Evolutionary conservation across 768 basidiomycete genomes (phyloP).

Genomic region (Mycena olivaceomarginata): DNA sequence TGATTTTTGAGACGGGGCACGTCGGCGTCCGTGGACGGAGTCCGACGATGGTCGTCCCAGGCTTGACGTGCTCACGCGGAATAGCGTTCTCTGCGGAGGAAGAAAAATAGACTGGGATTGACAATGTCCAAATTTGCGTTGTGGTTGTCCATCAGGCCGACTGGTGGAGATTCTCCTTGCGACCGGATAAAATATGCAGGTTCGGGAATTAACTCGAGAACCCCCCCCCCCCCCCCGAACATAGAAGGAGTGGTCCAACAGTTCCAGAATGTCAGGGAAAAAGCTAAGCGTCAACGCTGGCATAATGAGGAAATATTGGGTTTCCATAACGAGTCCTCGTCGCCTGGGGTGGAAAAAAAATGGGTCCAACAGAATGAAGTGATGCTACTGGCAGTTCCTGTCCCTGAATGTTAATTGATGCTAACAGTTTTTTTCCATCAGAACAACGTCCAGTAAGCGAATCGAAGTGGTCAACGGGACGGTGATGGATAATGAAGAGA

Average conservation of each 20-base stretch:
- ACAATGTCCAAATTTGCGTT: constrained; percentile 1
- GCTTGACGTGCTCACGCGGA: not conserved
- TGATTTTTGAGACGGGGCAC: not conserved
- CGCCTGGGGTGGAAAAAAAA: not conserved
- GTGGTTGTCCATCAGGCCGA: constrained; percentile 7
- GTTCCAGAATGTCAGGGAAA: constrained; percentile 9
- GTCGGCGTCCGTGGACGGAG: not conserved
- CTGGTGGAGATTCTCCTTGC: no score
- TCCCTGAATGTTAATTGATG: constrained; percentile 15
- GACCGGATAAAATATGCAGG: not conserved
- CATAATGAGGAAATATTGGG: not conserved
- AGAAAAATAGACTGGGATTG: no score
- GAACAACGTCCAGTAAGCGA: not conserved
- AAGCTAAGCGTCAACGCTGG: not conserved
- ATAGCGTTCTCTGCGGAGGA: not conserved
- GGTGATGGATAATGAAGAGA: constrained; percentile 29
- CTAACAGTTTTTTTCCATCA: constrained; percentile 23
- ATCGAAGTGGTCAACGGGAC: not conserved
- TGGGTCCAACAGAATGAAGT: not conserved
- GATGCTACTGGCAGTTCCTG: constrained; percentile 30
- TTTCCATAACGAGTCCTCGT: no score
- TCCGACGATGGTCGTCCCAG: not conserved
- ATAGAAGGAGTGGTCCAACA: not conserved
- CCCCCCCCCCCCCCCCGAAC: not conserved
- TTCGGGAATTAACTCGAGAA: constrained; percentile 36